A percentile compares a stretch with the other conserved stretches of the same genome.
These are phyloP conservation scores for Hibiscus syriacus DNA, from an alignment of 345 rosid genomes.

Conservation along the genomic window DNA sequence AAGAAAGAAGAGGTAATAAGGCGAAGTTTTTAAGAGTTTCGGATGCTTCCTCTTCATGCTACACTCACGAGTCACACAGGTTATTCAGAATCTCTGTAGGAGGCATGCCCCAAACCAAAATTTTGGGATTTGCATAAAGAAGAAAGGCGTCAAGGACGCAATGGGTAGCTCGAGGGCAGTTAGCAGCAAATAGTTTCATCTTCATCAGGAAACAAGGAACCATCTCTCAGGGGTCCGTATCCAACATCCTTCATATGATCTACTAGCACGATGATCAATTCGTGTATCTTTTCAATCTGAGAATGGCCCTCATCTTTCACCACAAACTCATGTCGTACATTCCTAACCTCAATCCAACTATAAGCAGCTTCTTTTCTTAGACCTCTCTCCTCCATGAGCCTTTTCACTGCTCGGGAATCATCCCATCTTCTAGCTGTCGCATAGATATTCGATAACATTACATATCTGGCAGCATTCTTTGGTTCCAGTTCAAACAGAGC, in stretches of 20 bases:
- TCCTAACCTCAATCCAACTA: constrained; percentile 44
- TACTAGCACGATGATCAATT: constrained; percentile 15
- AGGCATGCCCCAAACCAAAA: not conserved
- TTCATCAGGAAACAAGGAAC: constrained; percentile 1
- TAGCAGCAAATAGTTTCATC: constrained; percentile 6
- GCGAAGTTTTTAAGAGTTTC: too few relatives aligned
- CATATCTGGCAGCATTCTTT: constrained; percentile 32
- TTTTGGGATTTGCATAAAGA: not conserved
- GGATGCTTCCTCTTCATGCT: too few relatives aligned
- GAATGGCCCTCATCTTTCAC: constrained; percentile 27
- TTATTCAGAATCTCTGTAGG: not conserved
- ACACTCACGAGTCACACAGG: too few relatives aligned
- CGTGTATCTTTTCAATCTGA: constrained; percentile 19
- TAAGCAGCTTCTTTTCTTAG: constrained; percentile 30
- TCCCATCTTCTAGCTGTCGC: constrained; percentile 35
- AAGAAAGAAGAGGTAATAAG: not conserved
- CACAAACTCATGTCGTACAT: constrained; percentile 29
- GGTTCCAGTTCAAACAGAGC: constrained; percentile 32
- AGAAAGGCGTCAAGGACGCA: not conserved
- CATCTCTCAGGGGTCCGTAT: constrained; percentile 3
- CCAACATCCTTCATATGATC: constrained; percentile 33
- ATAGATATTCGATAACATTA: constrained; percentile 40
- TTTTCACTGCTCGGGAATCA: constrained; percentile 29
- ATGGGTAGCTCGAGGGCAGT: not conserved
- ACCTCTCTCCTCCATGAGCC: constrained; percentile 26